Conservation (phyloP, 2,329 filamentous ascomycete genomes). For the Aspergillus uvarum region DNA sequence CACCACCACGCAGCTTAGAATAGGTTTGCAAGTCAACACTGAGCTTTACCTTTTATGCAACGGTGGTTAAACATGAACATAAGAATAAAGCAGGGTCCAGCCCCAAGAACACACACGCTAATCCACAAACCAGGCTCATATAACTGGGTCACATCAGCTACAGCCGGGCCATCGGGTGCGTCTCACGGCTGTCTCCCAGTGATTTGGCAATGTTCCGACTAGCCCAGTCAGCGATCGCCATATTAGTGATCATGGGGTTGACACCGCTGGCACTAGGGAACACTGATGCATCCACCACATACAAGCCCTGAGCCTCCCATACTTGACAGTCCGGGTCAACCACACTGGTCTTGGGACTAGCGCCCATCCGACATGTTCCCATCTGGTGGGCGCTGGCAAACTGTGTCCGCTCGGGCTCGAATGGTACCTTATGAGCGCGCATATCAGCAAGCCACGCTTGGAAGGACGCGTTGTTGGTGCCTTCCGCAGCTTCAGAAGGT, state of each 20-base stretch:
- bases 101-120: neutral
- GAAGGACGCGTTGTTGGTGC: slow-evolving; percentile 56
- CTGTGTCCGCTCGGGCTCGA: slow-evolving; percentile 45
- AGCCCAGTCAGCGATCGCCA: slow-evolving; percentile 51
- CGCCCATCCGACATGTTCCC: slow-evolving; percentile 52
- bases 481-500: slow-evolving; percentile 33
- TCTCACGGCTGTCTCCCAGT: slow-evolving; percentile 22
- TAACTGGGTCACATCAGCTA: slow-evolving; percentile 2
- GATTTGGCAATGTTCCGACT: slow-evolving; percentile 41
- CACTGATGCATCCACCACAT: slow-evolving; percentile 51
- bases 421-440: slow-evolving; percentile 43
- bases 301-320: slow-evolving; percentile 48
- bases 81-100: neutral
- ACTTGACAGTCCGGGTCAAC: slow-evolving; percentile 48
- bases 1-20: too few relatives aligned
- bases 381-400: slow-evolving; percentile 54
- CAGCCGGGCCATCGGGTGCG: slow-evolving; percentile 25
- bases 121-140: too few relatives aligned
- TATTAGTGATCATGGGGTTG: slow-evolving; percentile 54
- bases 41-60: too few relatives aligned
- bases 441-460: slow-evolving; percentile 55
- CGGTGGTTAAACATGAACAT: too few relatives aligned
- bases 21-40: too few relatives aligned
- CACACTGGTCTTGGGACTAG: slow-evolving; percentile 41
- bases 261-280: slow-evolving; percentile 54